phyloP scores from a whole-genome alignment of 2,329 filamentous ascomycete species.

The Blastomyces silverae region DNA sequence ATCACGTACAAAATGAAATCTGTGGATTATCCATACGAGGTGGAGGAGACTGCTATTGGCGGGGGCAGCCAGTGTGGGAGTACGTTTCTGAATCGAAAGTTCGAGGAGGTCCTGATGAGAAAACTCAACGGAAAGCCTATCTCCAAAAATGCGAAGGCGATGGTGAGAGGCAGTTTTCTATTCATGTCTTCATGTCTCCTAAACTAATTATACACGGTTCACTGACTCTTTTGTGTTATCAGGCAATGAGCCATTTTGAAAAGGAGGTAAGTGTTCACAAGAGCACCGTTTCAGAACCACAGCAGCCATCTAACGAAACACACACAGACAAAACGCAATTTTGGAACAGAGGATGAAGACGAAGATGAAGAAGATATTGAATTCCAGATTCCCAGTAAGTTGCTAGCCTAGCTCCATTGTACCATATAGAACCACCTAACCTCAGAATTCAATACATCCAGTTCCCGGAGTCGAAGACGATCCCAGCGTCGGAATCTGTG shows the following conservation, averaged over 20 bases:
- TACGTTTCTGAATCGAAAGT: constrained; percentile 12
- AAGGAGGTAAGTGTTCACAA: constrained; percentile 8
- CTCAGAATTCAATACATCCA: background rate
- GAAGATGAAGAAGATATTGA: constrained; percentile 13
- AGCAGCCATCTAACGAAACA: background rate
- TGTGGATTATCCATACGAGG: constrained; percentile 13
- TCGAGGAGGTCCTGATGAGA: constrained; percentile 9
- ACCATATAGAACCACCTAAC: background rate
- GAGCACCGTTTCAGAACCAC: background rate
- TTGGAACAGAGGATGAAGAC: constrained; percentile 11
- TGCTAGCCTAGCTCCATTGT: background rate
- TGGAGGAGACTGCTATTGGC: constrained; percentile 13
- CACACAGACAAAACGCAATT: constrained; percentile 10
- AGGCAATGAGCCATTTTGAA: constrained; percentile 14
- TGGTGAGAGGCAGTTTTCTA: background rate
- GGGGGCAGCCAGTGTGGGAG: constrained; percentile 12
- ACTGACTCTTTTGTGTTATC: background rate
- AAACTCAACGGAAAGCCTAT: constrained; percentile 12
- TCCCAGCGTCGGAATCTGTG: constrained; percentile 8
- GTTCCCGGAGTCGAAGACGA: constrained; percentile 13
- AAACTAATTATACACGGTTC: background rate
- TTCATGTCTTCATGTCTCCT: background rate
- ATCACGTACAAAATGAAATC: constrained; percentile 13
- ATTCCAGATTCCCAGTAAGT: constrained; percentile 12
- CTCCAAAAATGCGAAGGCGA: constrained; percentile 13